Conservation (phyloP, 805 yeast species). For the Millerozyma miso region DNA sequence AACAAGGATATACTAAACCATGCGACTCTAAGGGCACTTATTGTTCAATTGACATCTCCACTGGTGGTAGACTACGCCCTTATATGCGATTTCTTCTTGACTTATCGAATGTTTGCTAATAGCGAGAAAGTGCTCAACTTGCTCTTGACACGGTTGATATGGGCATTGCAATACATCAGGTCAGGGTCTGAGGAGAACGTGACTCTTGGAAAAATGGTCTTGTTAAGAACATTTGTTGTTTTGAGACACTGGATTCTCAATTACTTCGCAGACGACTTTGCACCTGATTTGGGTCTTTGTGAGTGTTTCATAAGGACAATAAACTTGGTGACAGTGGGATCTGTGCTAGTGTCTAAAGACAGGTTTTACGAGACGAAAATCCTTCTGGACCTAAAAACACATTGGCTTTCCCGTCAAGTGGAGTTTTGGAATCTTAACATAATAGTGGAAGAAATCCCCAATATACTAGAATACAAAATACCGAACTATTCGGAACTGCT, state of each 20-base stretch:
- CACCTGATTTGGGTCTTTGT: constrained; percentile 26
- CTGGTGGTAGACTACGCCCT: constrained; percentile 70
- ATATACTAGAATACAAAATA: constrained; percentile 13
- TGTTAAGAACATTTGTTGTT: constrained; percentile 80
- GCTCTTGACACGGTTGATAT: constrained; percentile 60
- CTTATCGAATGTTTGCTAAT: constrained; percentile 68
- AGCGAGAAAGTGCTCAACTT: constrained; percentile 56
- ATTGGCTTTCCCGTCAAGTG: constrained; percentile 31
- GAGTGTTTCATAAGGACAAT: constrained; percentile 45
- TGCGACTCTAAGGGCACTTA: constrained; percentile 42
- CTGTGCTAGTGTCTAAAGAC: constrained; percentile 21
- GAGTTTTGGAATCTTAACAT: constrained; percentile 29
- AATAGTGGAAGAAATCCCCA: constrained; percentile 13
- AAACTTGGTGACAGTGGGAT: constrained; percentile 33
- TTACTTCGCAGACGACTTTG: constrained; percentile 79
- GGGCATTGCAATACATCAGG: constrained; percentile 57
- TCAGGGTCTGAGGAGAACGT: constrained; percentile 20
- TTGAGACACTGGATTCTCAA: constrained; percentile 87
- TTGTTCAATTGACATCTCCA: constrained; percentile 67
- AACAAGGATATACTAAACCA: constrained; percentile 30
- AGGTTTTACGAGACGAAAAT: constrained; percentile 35
- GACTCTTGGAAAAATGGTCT: constrained; percentile 57
- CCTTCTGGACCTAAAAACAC: constrained; percentile 35
- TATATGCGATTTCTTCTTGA: constrained; percentile 80
- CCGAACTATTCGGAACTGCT: constrained; percentile 25